phyloP scores from a whole-genome alignment of 192 early-diverging fungal species.

The Podila epigama region DNA sequence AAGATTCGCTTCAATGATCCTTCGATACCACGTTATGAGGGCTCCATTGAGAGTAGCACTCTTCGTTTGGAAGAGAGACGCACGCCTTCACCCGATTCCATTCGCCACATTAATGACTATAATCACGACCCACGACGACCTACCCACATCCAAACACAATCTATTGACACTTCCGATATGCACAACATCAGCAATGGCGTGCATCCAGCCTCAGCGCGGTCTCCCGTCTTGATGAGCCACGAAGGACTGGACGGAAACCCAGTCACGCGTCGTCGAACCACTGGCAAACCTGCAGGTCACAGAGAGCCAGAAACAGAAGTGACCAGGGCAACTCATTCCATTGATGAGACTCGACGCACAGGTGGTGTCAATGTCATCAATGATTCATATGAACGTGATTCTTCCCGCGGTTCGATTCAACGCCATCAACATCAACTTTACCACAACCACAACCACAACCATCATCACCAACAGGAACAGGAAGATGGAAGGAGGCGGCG shows the following conservation, averaged over 20 bases:
- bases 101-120: slow-evolving; percentile 23
- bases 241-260: slow-evolving; percentile 9
- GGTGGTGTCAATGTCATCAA: background rate
- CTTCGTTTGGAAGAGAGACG: slow-evolving; percentile 23
- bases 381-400: slow-evolving; percentile 5
- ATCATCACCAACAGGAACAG: slow-evolving; percentile 16
- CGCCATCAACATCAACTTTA: background rate
- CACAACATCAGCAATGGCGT: background rate
- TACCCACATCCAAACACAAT: slow-evolving; percentile 5
- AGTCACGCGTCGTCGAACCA: slow-evolving; percentile 15
- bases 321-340: slow-evolving; percentile 21
- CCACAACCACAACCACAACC: slow-evolving; percentile 3
- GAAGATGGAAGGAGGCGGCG: slow-evolving; percentile 9
- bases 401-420: background rate
- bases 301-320: background rate
- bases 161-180: background rate
- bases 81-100: slow-evolving; percentile 27
- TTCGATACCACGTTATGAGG: slow-evolving; percentile 21
- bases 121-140: slow-evolving; percentile 9
- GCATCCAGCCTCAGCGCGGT: background rate
- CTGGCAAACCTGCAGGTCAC: slow-evolving; percentile 17
- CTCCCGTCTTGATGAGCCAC: slow-evolving; percentile 19
- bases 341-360: slow-evolving; percentile 35
- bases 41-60: slow-evolving; percentile 7
- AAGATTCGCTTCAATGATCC: slow-evolving; percentile 45